Percentiles rank a stretch among this genome's conserved stretches.
These are phyloP conservation scores for Leucosporidium scottii DNA, from an alignment of 768 basidiomycete species.

Conservation along the genomic window DNA sequence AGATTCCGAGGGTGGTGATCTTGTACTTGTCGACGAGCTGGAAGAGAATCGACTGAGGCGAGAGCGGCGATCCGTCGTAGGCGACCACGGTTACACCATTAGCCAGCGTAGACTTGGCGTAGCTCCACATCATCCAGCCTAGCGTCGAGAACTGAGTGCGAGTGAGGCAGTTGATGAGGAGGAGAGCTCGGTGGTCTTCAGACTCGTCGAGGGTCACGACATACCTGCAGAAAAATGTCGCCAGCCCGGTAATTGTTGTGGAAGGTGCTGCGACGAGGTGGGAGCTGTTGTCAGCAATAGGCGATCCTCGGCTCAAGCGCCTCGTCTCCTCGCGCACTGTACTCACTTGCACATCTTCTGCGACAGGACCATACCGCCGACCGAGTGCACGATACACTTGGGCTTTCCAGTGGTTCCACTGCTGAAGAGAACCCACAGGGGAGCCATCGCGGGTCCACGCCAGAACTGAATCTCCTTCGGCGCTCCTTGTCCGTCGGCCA, in stretches of 20 bases:
- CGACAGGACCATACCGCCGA: conserved; percentile 64
- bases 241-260: too few species aligned
- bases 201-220: conserved; percentile 45
- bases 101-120: conserved; percentile 49
- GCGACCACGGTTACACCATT: conserved; percentile 65
- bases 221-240: too few species aligned
- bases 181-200: too few species aligned
- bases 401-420: conserved; percentile 73
- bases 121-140: conserved; percentile 74
- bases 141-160: conserved; percentile 29
- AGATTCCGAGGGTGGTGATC: conserved; percentile 70
- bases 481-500: conserved; percentile 11
- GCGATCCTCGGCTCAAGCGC: too few species aligned
- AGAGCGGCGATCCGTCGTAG: conserved; percentile 73
- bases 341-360: conserved; percentile 45
- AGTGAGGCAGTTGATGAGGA: too few species aligned
- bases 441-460: conserved; percentile 18
- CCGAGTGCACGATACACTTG: conserved; percentile 70
- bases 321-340: too few species aligned
- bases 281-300: too few species aligned
- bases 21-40: conserved; percentile 59
- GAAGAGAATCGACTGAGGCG: conserved; percentile 62
- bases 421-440: conserved; percentile 56
- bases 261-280: too few species aligned
- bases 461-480: conserved; percentile 23